Percentiles rank a stretch among this genome's conserved stretches.
These are phyloP conservation scores for Neovahlkampfia damariscottae DNA, from an alignment of 78 protist species.

Conservation along the genomic window DNA sequence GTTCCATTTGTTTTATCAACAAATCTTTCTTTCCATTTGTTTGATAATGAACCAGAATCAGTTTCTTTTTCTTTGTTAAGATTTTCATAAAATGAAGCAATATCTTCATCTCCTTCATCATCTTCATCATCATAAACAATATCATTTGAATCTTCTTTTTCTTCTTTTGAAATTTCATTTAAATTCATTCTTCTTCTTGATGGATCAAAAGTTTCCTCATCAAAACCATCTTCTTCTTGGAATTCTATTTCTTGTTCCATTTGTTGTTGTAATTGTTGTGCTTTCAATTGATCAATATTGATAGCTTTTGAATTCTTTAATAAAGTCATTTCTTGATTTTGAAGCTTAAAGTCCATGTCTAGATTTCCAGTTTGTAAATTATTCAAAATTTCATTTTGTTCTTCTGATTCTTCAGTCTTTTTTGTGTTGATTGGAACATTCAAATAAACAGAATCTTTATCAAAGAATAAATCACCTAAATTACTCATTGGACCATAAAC, in stretches of 20 bases:
- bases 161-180: too few relatives aligned
- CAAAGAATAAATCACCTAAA: conserved; percentile 88
- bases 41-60: too few relatives aligned
- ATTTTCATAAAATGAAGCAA: too few relatives aligned
- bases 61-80: too few relatives aligned
- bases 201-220: too few relatives aligned
- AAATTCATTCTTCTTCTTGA: background rate
- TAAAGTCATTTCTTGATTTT: too few relatives aligned
- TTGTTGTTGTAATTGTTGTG: background rate
- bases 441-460: conserved; percentile 92
- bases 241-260: background rate
- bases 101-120: background rate
- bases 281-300: too few relatives aligned
- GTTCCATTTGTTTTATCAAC: too few relatives aligned
- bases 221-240: too few relatives aligned
- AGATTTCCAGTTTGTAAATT: conserved; percentile 23
- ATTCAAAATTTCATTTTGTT: conserved; percentile 56
- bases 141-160: background rate
- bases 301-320: too few relatives aligned
- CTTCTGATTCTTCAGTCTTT: conserved; percentile 30
- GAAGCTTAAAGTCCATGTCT: background rate
- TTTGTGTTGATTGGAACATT: conserved; percentile 46
- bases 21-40: background rate
- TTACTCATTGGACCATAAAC: conserved; percentile 87
- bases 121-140: conserved; percentile 19